Evolutionary conservation across 306 rosid species (phyloP), one percentile per base, ranked within the genome.

Genomic region (Arachis hypogaea): DNA sequence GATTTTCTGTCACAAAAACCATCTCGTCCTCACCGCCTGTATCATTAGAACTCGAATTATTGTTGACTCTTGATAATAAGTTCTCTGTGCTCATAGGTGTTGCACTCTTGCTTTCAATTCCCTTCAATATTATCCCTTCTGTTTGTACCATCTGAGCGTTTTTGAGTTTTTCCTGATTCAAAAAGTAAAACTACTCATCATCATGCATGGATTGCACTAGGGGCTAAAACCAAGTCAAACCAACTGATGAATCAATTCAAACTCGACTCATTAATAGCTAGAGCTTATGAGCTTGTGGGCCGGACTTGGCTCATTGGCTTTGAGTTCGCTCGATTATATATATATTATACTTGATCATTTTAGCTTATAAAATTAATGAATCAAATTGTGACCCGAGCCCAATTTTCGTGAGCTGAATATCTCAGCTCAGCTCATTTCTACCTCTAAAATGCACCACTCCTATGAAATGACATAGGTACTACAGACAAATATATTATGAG

Each of bases 121-220:
- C 47, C 68, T 66, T 86, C 86, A 85, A 42, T 45, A 69, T 49
- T 28, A 84, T 67, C 59, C 79, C 92, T 57, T 81, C 90, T 45
- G 80, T 71, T 40, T 74, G 86, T 63, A 92, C 97, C 61, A 82
- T 57, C n/a, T 76, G 83, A 62, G 81, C 82, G 57, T 14, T 88
- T 75, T 88, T 86, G 65, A 91, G 89, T 82, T 86, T 93, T 66
- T 80, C 94, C 98, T 93, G 88, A 59, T 36, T 59, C 63, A 28
- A 64, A 68, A 69, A 63, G 16, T 69, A 16, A 4, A 56, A 29
- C 50, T 11, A 63, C 7, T 90, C 72, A 71, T 79, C 61, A 57
- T 55, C 67, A 40, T 22, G 28, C 28, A 22, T 22, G 28, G 28
- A 22, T 22, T 22, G 28, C 28, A 22, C 1, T 22, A 22, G 28